These are phyloP conservation scores for Xerocomus nothofagi DNA, from an alignment of 1,284 basidiomycete genomes.

Conservation along the genomic window DNA sequence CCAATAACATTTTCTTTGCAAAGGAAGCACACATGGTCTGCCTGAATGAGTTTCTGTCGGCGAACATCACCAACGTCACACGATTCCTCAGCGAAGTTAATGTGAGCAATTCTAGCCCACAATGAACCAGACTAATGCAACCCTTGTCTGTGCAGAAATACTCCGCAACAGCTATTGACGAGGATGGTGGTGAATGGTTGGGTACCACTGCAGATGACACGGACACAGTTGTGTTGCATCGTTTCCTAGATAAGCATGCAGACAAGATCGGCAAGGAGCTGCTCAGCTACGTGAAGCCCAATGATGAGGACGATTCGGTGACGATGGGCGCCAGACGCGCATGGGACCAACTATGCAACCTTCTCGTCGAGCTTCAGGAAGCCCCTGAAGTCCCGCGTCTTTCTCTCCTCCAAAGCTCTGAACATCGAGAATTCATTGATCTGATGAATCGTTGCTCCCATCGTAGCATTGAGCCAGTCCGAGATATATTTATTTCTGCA, in stretches of 20 bases:
- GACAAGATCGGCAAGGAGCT: conserved; percentile 85
- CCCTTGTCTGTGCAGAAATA: conserved; percentile 50
- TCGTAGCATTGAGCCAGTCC: conserved; percentile 61
- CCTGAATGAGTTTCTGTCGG: conserved; percentile 76
- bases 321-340: conserved; percentile 68
- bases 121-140: conserved; percentile 3
- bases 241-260: conserved; percentile 79
- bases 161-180: conserved; percentile 46
- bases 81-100: conserved; percentile 81
- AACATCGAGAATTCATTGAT: conserved; percentile 63
- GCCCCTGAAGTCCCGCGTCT: conserved; percentile 66
- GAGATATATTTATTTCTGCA: conserved; percentile 69
- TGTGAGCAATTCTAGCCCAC: conserved; percentile 43
- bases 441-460: conserved; percentile 71
- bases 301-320: conserved; percentile 56
- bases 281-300: conserved; percentile 67
- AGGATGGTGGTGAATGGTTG: conserved; percentile 69
- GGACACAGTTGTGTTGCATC: conserved; percentile 77
- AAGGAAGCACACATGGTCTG: conserved; percentile 85
- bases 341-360: conserved; percentile 73
- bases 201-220: conserved; percentile 77
- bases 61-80: conserved; percentile 79
- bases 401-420: conserved; percentile 47
- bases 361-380: conserved; percentile 76
- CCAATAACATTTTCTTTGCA: conserved; percentile 90